Percentiles rank a stretch among this genome's conserved stretches.
These are phyloP conservation scores for Mucor piriformis DNA, from an alignment of 371 early-diverging fungal species.

Conservation along the genomic window DNA sequence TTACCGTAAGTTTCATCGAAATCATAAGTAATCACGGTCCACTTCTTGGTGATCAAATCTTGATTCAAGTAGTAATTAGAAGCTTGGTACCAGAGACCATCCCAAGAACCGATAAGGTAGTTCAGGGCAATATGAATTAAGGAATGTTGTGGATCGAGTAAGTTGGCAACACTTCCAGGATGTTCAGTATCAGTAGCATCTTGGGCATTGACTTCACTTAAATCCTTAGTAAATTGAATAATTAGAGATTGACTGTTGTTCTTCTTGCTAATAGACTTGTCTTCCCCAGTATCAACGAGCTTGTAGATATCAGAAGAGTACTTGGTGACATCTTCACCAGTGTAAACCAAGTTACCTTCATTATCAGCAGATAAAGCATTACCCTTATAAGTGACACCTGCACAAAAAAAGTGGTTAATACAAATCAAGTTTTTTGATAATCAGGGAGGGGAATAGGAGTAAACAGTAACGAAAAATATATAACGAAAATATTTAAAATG, in stretches of 20 bases:
- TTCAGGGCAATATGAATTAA: slow-evolving; percentile 53
- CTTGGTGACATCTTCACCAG: slow-evolving; percentile 40
- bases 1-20: slow-evolving; percentile 62
- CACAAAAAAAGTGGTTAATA: slow-evolving; percentile 4
- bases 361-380: slow-evolving; percentile 32
- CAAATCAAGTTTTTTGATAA: slow-evolving; percentile 1
- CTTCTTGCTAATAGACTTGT: slow-evolving; percentile 22
- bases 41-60: slow-evolving; percentile 45
- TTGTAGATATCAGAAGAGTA: slow-evolving; percentile 50
- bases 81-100: slow-evolving; percentile 55
- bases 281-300: slow-evolving; percentile 37
- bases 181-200: slow-evolving; percentile 42
- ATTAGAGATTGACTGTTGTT: slow-evolving; percentile 26
- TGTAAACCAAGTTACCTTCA: slow-evolving; percentile 43
- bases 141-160: slow-evolving; percentile 44
- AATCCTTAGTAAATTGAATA: slow-evolving; percentile 32
- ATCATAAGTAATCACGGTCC: slow-evolving; percentile 58
- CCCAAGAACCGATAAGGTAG: slow-evolving; percentile 53
- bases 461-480: neutral
- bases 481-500: neutral
- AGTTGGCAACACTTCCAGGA: slow-evolving; percentile 36
- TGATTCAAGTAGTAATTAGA: slow-evolving; percentile 59
- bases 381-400: slow-evolving; percentile 48
- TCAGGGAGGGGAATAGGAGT: neutral
- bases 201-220: slow-evolving; percentile 30